Evolutionary conservation across 2,329 filamentous ascomycete species (phyloP), one percentile per base, ranked within the genome.

Genomic region (Acephala macrosclerotiorum): DNA sequence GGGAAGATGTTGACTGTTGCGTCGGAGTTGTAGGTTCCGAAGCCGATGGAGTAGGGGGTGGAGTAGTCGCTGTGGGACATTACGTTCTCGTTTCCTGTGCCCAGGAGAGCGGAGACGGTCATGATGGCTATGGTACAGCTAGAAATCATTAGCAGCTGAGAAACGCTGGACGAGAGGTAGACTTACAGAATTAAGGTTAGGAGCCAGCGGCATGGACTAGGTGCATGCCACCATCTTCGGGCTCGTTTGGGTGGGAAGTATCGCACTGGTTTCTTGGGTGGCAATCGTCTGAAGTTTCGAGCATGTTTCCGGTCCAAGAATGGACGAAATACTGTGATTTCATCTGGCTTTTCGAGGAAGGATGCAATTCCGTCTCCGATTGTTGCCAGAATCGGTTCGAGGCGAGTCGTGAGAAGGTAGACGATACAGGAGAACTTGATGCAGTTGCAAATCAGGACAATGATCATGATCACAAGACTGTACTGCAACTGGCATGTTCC

Each of bases 331-430:
- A 69, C 58, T 0, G 75, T 79, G 1, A 68, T 75, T 0, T 62
- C 63, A 66, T 80, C 79, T 0, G 74, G 75, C 4, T 66, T 36
- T 25, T 68, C 69, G 2, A 80, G 67, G 53, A 80, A 81, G 0
- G 77, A 79, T 9, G 75, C 71, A 12, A 80, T 74, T 0, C 75
- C 77, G 66, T 80, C 78, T 6, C 79, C 79, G 1, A 76, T 70
- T 0, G 77, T 78, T 29, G 75, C 66, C 0, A 79, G 66, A 11
- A 76, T 62, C 1, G 66, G 64, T 22, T 71, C 65, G 4, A 63
- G 38, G 26, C 64, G 40, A 2, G 60, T 66, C 12, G 25, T 38
- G 8, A 70, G 49, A n/a, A 68, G 36, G 25, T 22, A 66, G 20
- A 65, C 25, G 29, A 70, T 68, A 12, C 67, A 70, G 2, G 42